Base-by-base conservation (phyloP, 192 early-diverging fungal species). In the Allomyces javanicus region DNA sequence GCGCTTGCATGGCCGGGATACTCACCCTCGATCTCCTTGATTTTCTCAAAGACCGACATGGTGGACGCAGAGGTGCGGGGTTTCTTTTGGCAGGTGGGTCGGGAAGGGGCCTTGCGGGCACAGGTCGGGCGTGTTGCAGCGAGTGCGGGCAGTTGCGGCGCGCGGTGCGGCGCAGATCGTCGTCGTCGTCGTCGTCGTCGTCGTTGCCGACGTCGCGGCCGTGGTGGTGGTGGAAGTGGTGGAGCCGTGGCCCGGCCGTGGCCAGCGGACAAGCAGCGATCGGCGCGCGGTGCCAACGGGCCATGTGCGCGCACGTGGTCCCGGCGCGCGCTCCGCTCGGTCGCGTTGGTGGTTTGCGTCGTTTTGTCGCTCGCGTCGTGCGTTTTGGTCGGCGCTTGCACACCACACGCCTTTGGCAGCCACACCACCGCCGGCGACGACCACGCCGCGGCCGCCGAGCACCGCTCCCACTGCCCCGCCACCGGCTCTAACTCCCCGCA, bases 21-120 rank as follows among this genome's bases (percentile, higher is more conserved):
- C 33, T 40, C 91, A 66, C 72, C 80, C 76, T 92, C 89, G 71
- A 93, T 92, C 72, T 91, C 91, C 25, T 81, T 78, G 71, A 94
- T 94, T 77, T 89, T 91, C 75, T 94, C 91, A 23, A 89, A 69
- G 66, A 89, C 88, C 68, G 89, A 89, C 89, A 89, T 89, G 58
- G n/a, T 69, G 72, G 26, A 73, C 23, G 62, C 9, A 23, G 12
- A 9, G 23, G 1, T 63, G 17, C 12, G 10, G 62, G 23, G 62
- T 25, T 24, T 63, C 11, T 1, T 3, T 24, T 3, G 62, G 17
- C 9, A n/a, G 3, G 23, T 24, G 1, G 62, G 62, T 63, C 62
- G 23, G 62, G 0, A 23, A 4, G 11, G 12, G 62, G 62, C 44
- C 63, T 67, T 50, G 10, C 71, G 55, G 12, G 61, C 68, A 24